phyloP scores from a whole-genome alignment of 352 stramenopile genomes.

The Phytophthora citricola region DNA sequence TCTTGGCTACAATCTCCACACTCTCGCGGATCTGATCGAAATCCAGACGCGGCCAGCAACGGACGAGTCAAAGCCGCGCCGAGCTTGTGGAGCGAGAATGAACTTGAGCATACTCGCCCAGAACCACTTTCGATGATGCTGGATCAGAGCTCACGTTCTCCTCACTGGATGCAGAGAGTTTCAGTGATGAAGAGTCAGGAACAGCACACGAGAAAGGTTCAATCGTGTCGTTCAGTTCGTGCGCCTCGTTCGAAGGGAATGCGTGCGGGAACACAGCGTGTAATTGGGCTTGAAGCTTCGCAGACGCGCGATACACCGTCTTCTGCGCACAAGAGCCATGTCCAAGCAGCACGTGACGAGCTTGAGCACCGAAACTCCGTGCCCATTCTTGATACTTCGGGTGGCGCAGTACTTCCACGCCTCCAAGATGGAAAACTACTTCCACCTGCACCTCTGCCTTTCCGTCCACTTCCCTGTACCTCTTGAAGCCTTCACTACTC shows the following conservation, averaged over 20 bases:
- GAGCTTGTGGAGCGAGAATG: conserved; percentile 56
- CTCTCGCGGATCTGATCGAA: conserved; percentile 52
- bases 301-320: conserved; percentile 77
- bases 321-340: conserved; percentile 60
- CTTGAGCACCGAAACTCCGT: conserved; percentile 56
- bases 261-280: conserved; percentile 65
- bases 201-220: conserved; percentile 44
- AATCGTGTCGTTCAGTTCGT: conserved; percentile 51
- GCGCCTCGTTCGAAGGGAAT: conserved; percentile 61
- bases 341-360: conserved; percentile 68
- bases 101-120: conserved; percentile 83
- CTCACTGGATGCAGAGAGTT: conserved; percentile 6
- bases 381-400: conserved; percentile 69
- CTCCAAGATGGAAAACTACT: conserved; percentile 70
- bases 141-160: neutral
- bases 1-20: conserved; percentile 28
- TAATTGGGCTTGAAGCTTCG: conserved; percentile 74
- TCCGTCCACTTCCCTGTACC: conserved; percentile 41
- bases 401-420: conserved; percentile 52
- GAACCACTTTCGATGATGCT: conserved; percentile 37
- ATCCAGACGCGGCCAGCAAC: conserved; percentile 60
- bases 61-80: conserved; percentile 69
- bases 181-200: conserved; percentile 11
- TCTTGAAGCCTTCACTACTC: conserved; percentile 40
- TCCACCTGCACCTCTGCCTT: conserved; percentile 54